These are phyloP conservation scores for Fragilaria crotonensis DNA, from an alignment of 108 stramenopile genomes.

Conservation along the genomic window DNA sequence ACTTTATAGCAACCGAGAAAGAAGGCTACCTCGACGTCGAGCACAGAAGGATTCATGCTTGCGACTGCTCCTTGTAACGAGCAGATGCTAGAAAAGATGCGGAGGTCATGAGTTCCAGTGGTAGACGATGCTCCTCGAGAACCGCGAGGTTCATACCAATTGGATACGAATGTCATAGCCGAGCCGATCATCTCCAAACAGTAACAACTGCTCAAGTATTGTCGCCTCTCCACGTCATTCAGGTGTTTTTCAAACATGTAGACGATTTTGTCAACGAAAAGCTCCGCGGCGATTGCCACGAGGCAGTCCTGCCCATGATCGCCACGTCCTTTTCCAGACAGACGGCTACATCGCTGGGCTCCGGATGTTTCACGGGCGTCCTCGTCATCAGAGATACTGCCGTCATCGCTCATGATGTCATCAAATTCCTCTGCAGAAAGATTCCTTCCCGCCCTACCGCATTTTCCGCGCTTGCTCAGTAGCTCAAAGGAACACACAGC, in stretches of 20 bases:
- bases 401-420: slow-evolving; percentile 11
- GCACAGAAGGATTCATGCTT: not conserved
- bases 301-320: not conserved
- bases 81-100: not conserved
- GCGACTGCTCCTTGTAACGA: not conserved
- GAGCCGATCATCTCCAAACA: not conserved
- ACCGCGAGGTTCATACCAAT: not conserved
- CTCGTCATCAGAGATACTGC: not conserved
- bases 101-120: not conserved
- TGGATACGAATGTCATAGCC: not conserved
- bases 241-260: not conserved
- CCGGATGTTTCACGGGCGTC: not conserved
- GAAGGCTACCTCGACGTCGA: too few species aligned
- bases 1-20: too few species aligned
- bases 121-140: not conserved
- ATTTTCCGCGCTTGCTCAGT: not conserved
- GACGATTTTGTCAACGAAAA: not conserved
- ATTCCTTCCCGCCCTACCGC: slow-evolving; percentile 1
- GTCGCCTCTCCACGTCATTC: not conserved
- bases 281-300: not conserved
- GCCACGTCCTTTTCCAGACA: too few species aligned
- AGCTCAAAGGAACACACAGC: not conserved
- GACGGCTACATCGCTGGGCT: not conserved
- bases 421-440: slow-evolving; percentile 5
- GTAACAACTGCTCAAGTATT: not conserved